Conservation (phyloP, 768 basidiomycete genomes). For the Lactarius indigo region DNA sequence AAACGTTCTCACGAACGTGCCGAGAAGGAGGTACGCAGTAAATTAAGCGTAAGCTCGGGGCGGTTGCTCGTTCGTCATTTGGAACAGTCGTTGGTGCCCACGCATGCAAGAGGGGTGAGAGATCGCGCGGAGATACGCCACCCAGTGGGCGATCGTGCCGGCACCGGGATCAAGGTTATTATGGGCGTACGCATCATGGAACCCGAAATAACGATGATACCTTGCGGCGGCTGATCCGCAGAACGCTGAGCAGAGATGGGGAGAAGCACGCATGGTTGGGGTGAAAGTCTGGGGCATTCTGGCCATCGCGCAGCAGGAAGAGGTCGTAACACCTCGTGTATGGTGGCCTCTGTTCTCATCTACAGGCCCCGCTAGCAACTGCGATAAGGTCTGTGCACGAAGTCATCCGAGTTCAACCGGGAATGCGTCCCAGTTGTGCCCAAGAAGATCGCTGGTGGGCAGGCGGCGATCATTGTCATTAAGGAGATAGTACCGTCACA, state of each 20-base stretch:
- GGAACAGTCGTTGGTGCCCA: conserved; percentile 1
- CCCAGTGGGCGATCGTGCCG: conserved; percentile 1
- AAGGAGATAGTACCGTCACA: neutral
- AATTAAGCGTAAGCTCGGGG: neutral
- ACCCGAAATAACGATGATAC: neutral
- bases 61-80: neutral
- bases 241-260: conserved; percentile 1
- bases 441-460: neutral
- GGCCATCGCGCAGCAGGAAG: conserved; percentile 1
- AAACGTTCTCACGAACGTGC: neutral
- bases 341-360: neutral
- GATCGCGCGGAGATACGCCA: conserved; percentile 14
- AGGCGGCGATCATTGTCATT: neutral
- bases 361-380: neutral
- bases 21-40: neutral
- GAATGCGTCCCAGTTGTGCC: neutral
- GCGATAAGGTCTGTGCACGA: conserved; percentile 1
- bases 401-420: neutral
- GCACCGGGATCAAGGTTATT: neutral
- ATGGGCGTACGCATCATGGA: conserved; percentile 1
- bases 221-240: conserved; percentile 1
- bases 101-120: neutral
- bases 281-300: conserved; percentile 9
- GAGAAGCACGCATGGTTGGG: neutral
- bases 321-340: neutral